These are phyloP conservation scores for Saccharomyces pastorianus DNA, from an alignment of 1,139 yeast genomes.

Conservation along the genomic window DNA sequence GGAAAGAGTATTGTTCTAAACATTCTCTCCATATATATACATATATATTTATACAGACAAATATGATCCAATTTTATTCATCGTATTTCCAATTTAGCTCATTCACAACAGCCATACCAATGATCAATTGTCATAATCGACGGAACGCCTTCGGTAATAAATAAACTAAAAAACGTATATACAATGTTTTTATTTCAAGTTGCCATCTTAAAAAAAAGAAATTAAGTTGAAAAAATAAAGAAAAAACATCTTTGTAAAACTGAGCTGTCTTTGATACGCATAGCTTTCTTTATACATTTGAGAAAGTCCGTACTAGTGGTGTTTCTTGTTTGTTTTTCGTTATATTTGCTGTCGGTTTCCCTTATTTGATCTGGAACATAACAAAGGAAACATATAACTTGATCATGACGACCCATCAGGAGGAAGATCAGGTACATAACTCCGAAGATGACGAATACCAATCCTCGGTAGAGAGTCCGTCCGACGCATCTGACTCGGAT, in stretches of 20 bases:
- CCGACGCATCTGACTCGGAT: neutral
- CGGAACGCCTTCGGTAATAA: neutral
- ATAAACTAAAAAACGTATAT: neutral
- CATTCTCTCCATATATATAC: neutral
- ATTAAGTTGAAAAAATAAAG: too few relatives aligned
- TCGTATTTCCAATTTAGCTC: neutral
- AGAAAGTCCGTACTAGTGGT: neutral
- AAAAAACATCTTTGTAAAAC: too few relatives aligned
- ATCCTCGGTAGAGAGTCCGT: neutral
- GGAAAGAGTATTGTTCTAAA: constrained; percentile 55
- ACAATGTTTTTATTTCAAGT: too few relatives aligned
- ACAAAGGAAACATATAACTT: neutral
- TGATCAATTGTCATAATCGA: neutral
- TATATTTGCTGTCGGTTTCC: neutral
- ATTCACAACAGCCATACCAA: too few relatives aligned
- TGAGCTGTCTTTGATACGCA: too few relatives aligned
- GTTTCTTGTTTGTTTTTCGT: neutral
- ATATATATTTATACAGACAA: neutral
- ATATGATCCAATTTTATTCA: neutral
- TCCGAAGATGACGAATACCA: neutral
- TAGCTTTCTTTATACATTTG: too few relatives aligned
- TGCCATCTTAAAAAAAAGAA: too few relatives aligned
- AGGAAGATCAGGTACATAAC: neutral
- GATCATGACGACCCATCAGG: neutral
- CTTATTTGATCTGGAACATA: neutral